A percentile compares a stretch with the other conserved stretches of the same genome.
Evolutionary conservation across 2,329 filamentous ascomycete species (phyloP).

Genomic region (Aureobasidium pullulans): DNA sequence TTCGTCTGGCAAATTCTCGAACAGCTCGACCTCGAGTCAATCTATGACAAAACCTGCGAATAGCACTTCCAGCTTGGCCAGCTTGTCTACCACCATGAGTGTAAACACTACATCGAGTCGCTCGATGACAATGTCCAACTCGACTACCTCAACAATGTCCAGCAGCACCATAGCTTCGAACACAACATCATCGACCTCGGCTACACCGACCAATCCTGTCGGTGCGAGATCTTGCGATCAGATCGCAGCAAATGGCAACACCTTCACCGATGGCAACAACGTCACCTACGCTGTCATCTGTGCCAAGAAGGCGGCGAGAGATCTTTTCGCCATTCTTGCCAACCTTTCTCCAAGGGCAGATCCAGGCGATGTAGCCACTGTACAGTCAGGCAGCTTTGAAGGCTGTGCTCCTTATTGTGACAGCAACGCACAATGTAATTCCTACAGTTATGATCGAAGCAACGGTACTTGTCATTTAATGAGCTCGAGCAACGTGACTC

Average conservation of each 20-base stretch:
- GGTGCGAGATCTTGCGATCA: slow-evolving; percentile 6
- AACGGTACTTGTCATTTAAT: background rate
- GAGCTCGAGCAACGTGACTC: background rate
- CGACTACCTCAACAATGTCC: background rate
- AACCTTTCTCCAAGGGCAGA: background rate
- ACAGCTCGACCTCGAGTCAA: background rate
- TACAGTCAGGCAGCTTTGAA: slow-evolving; percentile 12
- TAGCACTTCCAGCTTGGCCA: background rate
- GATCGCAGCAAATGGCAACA: background rate
- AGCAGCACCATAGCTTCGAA: background rate
- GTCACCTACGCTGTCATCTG: slow-evolving; percentile 12
- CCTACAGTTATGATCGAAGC: background rate
- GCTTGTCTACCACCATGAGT: background rate
- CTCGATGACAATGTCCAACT: background rate
- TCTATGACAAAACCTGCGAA: background rate
- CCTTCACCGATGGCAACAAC: slow-evolving; percentile 6
- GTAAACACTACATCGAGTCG: background rate
- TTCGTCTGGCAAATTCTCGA: background rate
- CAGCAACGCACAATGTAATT: background rate
- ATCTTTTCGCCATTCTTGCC: background rate
- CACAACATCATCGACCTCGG: slow-evolving; percentile 2
- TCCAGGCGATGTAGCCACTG: background rate
- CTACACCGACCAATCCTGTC: background rate
- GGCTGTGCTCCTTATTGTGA: slow-evolving; percentile 15
- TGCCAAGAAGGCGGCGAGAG: background rate